phyloP scores from a whole-genome alignment of 352 stramenopile species.

The Stramenopiles sp. region DNA sequence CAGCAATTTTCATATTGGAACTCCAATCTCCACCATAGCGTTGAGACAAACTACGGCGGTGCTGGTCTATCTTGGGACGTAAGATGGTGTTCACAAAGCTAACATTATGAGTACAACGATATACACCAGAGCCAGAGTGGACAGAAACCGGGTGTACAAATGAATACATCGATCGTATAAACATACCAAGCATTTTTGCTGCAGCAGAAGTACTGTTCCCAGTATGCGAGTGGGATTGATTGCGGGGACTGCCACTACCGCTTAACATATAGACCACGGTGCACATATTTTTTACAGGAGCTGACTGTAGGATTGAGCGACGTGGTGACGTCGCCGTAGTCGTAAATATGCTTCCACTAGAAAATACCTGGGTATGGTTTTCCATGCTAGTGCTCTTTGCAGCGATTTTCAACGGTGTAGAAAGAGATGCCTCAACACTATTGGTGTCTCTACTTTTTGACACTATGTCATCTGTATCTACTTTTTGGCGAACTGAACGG shows the following conservation, averaged over 20 bases:
- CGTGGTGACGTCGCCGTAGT: not conserved
- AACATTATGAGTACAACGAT: constrained; percentile 26
- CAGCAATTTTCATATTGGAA: not conserved
- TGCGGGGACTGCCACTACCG: constrained; percentile 78
- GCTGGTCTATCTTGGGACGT: not conserved
- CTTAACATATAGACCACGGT: constrained; percentile 23
- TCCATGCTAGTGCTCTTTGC: no score
- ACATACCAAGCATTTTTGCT: constrained; percentile 24
- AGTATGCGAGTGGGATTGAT: constrained; percentile 61
- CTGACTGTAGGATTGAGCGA: not conserved
- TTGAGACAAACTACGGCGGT: not conserved
- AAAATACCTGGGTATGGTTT: no score
- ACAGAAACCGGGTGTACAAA: constrained; percentile 77
- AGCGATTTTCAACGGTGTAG: no score
- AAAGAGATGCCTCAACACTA: no score
- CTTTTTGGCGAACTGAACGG: no score
- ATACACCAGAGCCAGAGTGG: constrained; percentile 88
- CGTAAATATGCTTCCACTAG: not conserved
- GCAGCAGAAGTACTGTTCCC: constrained; percentile 87
- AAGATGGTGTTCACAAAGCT: not conserved
- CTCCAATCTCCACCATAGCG: not conserved
- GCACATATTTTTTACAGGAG: not conserved
- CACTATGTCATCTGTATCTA: no score
- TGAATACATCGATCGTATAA: constrained; percentile 69
- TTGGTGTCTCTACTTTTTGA: no score